Evolutionary conservation across 768 basidiomycete genomes (phyloP).

Genomic region (Holtermannia corniformis): DNA sequence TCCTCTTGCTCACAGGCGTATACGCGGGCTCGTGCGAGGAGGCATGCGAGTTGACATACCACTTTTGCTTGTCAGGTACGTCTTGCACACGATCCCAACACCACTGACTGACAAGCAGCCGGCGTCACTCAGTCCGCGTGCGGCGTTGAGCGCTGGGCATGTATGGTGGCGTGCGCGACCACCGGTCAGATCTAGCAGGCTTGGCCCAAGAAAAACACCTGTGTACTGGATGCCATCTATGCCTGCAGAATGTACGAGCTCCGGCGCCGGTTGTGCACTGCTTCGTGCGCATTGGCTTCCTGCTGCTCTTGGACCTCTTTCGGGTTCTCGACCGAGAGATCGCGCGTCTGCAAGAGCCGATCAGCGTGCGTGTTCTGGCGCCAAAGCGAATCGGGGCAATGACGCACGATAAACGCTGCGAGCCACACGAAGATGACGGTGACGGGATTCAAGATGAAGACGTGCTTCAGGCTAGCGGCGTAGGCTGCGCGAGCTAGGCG

Average conservation of each 20-base stretch:
- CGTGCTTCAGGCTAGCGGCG: background rate
- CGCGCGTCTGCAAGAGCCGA: background rate
- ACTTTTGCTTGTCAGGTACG: too few relatives aligned
- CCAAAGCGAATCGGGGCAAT: background rate
- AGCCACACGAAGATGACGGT: background rate
- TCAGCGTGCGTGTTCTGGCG: background rate
- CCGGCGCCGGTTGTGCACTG: background rate
- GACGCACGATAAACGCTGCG: too few relatives aligned
- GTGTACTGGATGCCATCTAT: background rate
- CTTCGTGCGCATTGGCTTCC: background rate
- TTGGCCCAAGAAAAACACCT: too few relatives aligned
- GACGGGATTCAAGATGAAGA: background rate
- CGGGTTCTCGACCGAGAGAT: background rate
- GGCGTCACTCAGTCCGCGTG: too few relatives aligned
- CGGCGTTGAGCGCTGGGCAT: too few relatives aligned
- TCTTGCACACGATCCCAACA: too few relatives aligned
- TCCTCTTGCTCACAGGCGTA: too few relatives aligned
- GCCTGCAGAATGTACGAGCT: background rate
- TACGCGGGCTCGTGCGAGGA: too few relatives aligned
- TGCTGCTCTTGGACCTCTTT: background rate
- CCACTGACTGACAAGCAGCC: too few relatives aligned
- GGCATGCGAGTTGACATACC: too few relatives aligned
- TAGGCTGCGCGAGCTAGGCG: background rate
- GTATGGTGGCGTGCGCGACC: too few relatives aligned
- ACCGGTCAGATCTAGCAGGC: too few relatives aligned